Conservation (phyloP, 805 yeast genomes). For the Candida stauntonica region DNA sequence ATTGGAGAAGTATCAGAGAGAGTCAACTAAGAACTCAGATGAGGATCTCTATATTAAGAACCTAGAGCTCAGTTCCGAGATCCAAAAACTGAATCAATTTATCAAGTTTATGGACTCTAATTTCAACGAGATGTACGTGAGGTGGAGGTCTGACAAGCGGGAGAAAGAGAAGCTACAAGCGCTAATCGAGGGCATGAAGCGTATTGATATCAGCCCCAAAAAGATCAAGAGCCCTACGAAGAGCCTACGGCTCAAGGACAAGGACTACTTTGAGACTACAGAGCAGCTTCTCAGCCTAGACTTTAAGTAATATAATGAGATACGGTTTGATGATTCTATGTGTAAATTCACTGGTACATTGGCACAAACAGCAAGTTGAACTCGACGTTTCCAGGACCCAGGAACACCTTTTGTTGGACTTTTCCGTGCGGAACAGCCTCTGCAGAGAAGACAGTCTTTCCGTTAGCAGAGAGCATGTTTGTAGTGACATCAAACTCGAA, state of each 20-base stretch:
- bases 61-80: constrained; percentile 7
- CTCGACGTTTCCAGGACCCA: constrained; percentile 37
- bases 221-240: neutral
- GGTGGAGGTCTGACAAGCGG: constrained; percentile 14
- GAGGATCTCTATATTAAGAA: constrained; percentile 10
- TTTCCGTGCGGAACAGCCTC: constrained; percentile 28
- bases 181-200: constrained; percentile 4
- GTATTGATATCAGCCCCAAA: neutral
- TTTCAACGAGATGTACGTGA: constrained; percentile 13
- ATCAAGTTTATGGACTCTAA: constrained; percentile 19
- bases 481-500: constrained; percentile 10
- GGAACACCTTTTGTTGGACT: constrained; percentile 42
- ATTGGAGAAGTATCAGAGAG: constrained; percentile 2
- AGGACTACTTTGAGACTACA: constrained; percentile 5
- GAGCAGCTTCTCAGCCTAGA: constrained; percentile 12
- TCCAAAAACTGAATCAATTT: constrained; percentile 18
- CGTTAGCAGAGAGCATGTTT: constrained; percentile 11
- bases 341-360: neutral
- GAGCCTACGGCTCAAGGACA: neutral
- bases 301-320: constrained; percentile 1
- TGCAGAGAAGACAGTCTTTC: constrained; percentile 11
- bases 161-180: constrained; percentile 14
- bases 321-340: neutral
- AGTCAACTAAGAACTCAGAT: constrained; percentile 1
- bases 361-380: constrained; percentile 30